Evolutionary conservation across 169 alveolate species (phyloP), one percentile per base, ranked within the genome.

Genomic region (Toxoplasma gondii): DNA sequence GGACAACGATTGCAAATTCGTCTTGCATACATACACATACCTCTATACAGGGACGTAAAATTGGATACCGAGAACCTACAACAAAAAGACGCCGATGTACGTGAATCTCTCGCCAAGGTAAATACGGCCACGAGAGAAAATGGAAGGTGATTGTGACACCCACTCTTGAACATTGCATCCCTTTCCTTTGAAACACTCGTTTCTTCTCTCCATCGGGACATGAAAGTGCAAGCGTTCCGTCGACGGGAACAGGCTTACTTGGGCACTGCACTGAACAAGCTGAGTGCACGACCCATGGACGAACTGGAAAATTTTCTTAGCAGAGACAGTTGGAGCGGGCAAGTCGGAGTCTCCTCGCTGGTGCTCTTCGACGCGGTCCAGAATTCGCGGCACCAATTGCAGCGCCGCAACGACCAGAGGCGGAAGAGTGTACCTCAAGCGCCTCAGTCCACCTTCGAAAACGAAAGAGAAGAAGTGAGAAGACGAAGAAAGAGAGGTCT

Each of bases 321-420:
- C 88, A 0, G 95, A 80, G 43, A 70, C 27, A 12, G 38, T 67
- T 5, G 97, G 92, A 10, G 84, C 53, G n/a, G 83, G 81, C 54
- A 92, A 49, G 34, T 44, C 39, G 4, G 43, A 22, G 54, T 43
- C 92, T 39, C 88, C 67, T 24, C 69, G 91, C 82, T 83, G 92
- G 29, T 86, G 78, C 36, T n/a, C 53, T n/a, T 53, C 39, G 53
- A 53, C 90, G 16, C 95, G 45, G 44, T 83, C 83, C 49, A 91
- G 84, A 5, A 92, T 91, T 1, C 38, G 58, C 38, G 94, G 95
- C 64, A 96, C 92, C 39, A 96, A 93, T 86, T 94, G 96, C 36
- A 96, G 94, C 4, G 96, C 91, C 43, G 97, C 94, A 90, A 93
- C 93, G 29, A 96, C 96, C 44, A 95, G 54, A 7, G 98, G 96